Evolutionary conservation across 2,329 filamentous ascomycete genomes (phyloP), one percentile per base, ranked within the genome.

Genomic region (Trichoderma simmonsii): DNA sequence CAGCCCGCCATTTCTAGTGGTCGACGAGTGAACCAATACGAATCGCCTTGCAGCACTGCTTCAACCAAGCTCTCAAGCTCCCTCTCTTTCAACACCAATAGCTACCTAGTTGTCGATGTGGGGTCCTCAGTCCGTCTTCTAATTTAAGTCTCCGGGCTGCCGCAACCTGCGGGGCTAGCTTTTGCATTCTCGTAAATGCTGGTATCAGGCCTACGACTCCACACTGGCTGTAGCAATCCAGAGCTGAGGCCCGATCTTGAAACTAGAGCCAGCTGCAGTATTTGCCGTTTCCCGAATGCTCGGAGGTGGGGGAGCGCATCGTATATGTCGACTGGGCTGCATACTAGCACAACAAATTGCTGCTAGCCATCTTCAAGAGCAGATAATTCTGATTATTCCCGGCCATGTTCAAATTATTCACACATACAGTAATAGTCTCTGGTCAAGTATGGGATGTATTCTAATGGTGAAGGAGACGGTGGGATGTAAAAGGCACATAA

Each of bases 61-160:
- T 18, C 12, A 18, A 11, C 26, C 12, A 26, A 18, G 12, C 14
- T 15, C 51, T 69, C 28, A 12, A 5, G 21, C 28, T 34, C 21
- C 9, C 30, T 26, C 14, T 51, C 54, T 30, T 26, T 39, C 26
- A 28, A 54, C 12, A 39, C 24, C 26, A 60, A 18, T 18, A 18
- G 43, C 12, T n/a, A 61, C 15, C 57, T 70, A 57, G 9, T 39
- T 54, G 57, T 34, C n/a, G 9, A n/a, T 70, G 67, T 62, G 67
- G 67, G 57, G 56, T 51, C 34, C 34, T n/a, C 39, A 51, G 26
- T 70, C 67, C 67, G 57, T 70, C 57, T 70, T 54, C 57, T 62
- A 70, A 70, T 70, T 36, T 15, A 70, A 70, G 67, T 70, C 67
- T 36, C 67, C 67, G 57, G 39, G 28, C 34, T 21, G 21, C 67